Conservation (phyloP, 1,284 basidiomycete genomes). For the Fomitiporia mediterranea region DNA sequence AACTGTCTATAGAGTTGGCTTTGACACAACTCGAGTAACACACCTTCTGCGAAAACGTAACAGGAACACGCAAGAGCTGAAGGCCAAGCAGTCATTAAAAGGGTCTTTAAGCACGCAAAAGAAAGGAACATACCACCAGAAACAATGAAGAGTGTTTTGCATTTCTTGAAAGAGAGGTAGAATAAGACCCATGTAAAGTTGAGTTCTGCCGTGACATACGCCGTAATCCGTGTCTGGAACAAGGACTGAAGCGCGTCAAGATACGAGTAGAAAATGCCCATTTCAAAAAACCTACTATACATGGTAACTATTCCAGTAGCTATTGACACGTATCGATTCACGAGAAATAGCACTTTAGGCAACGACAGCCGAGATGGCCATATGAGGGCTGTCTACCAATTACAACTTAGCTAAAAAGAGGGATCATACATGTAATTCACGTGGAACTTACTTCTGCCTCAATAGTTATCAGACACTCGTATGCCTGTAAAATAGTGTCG, state of each 20-base stretch:
- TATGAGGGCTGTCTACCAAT: slow-evolving; percentile 1
- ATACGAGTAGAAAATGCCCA: too few relatives aligned
- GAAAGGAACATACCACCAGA: too few relatives aligned
- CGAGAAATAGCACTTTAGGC: slow-evolving; percentile 9
- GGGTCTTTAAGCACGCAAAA: too few relatives aligned
- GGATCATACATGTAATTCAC: background rate
- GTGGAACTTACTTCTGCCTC: background rate
- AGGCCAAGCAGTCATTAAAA: too few relatives aligned
- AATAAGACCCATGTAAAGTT: too few relatives aligned
- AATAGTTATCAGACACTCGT: slow-evolving; percentile 4
- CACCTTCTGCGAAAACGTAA: slow-evolving; percentile 11
- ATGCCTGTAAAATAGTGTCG: background rate
- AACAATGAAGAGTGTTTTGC: too few relatives aligned
- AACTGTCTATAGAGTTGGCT: too few relatives aligned
- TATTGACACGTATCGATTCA: slow-evolving; percentile 15
- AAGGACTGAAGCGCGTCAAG: too few relatives aligned
- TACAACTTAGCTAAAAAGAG: background rate
- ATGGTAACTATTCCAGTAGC: background rate
- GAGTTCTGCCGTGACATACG: too few relatives aligned
- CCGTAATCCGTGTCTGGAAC: too few relatives aligned
- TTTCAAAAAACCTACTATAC: slow-evolving; percentile 1
- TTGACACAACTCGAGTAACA: background rate
- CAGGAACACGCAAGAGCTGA: too few relatives aligned
- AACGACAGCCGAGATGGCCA: slow-evolving; percentile 9
- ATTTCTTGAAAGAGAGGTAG: too few relatives aligned